Conservation (phyloP, 208 protist genomes). For the Acanthamoeba castellanii region DNA sequence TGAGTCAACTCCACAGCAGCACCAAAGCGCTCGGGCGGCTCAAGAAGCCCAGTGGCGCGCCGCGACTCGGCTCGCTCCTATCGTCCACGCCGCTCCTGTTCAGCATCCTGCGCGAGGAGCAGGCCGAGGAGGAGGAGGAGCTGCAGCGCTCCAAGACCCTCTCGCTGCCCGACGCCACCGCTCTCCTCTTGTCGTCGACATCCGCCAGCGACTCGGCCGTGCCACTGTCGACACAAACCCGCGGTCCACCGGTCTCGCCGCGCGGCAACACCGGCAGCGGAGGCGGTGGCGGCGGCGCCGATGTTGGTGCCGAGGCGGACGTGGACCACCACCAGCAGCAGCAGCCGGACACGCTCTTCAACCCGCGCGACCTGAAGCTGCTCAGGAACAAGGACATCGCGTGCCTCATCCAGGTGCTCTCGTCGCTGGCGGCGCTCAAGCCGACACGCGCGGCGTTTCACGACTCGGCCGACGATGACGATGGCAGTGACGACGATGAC, state of each 20-base stretch:
- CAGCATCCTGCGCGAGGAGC: neutral
- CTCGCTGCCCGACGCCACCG: neutral
- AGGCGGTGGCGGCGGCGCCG: neutral
- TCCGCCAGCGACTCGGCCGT: neutral
- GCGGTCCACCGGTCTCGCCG: neutral
- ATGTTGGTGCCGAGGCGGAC: neutral
- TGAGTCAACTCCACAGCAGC: neutral
- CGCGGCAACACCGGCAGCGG: neutral
- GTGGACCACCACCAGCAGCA: neutral
- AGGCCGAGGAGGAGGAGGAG: neutral
- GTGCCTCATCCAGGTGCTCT: constrained; percentile 8
- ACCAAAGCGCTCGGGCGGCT: neutral
- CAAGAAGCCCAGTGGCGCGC: neutral
- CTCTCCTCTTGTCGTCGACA: neutral
- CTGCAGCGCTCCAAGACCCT: constrained; percentile 3
- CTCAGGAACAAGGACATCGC: constrained; percentile 23
- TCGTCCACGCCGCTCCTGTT: constrained; percentile 2
- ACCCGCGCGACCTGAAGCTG: constrained; percentile 26
- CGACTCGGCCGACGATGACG: neutral
- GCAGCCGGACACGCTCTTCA: neutral
- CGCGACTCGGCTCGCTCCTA: neutral
- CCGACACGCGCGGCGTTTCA: too few species aligned
- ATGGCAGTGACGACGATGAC: neutral
- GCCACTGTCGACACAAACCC: neutral
- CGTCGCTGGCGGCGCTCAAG: neutral